phyloP scores from a whole-genome alignment of 179 eudicot species.

The Silene coronaria region DNA sequence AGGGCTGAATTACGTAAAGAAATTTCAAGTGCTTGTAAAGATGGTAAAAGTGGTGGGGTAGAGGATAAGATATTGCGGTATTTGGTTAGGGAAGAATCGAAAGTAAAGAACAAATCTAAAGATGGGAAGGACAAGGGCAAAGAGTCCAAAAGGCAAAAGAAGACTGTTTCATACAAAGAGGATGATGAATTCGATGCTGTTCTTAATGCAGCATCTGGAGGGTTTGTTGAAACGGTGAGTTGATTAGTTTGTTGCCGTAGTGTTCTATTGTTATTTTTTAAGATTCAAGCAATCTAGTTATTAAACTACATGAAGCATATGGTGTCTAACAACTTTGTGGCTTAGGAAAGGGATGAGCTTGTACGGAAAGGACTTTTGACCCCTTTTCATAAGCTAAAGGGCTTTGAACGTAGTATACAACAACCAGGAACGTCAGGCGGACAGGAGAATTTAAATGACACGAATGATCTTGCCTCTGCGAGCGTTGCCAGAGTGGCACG shows the following conservation, averaged over 20 bases:
- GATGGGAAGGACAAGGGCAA: constrained; percentile 42
- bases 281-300: background rate
- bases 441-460: constrained; percentile 28
- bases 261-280: background rate
- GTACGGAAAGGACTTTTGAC: constrained; percentile 89
- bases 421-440: constrained; percentile 45
- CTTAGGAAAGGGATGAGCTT: constrained; percentile 92
- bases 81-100: constrained; percentile 66
- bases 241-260: constrained; percentile 1
- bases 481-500: constrained; percentile 61
- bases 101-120: constrained; percentile 45
- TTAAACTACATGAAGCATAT: background rate
- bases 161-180: constrained; percentile 55
- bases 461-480: constrained; percentile 47
- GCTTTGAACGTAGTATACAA: constrained; percentile 84
- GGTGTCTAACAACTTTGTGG: constrained; percentile 27
- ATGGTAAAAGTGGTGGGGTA: constrained; percentile 28
- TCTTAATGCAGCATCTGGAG: constrained; percentile 83
- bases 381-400: constrained; percentile 93
- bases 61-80: constrained; percentile 47
- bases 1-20: constrained; percentile 68
- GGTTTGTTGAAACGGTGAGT: constrained; percentile 93
- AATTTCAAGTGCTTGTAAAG: constrained; percentile 39
- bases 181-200: constrained; percentile 87
- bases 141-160: constrained; percentile 46